These are phyloP conservation scores for Bryoerythrophyllum caledonicum DNA, from an alignment of 225 moss, liverwort and hornwort species.

Conservation along the genomic window DNA sequence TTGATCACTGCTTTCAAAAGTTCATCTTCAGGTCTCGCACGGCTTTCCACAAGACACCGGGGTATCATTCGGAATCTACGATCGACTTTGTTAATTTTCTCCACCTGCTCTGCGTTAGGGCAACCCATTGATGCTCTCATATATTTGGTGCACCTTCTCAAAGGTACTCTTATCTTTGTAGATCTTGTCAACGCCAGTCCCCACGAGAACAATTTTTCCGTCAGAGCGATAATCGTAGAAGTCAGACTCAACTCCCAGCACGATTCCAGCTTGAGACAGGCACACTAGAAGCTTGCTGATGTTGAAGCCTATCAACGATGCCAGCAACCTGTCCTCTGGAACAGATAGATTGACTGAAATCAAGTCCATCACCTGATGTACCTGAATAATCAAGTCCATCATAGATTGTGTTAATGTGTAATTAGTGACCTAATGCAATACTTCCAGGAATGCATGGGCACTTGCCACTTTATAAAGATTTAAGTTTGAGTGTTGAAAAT, in stretches of 20 bases:
- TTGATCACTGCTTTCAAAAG: background rate
- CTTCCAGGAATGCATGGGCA: too few relatives aligned
- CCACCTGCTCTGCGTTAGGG: background rate
- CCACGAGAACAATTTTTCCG: background rate
- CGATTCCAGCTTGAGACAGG: background rate
- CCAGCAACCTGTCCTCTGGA: too few relatives aligned
- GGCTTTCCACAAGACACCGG: background rate
- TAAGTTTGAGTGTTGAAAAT: too few relatives aligned
- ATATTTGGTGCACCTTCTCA: constrained; percentile 2
- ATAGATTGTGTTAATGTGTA: too few relatives aligned
- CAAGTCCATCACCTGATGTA: too few relatives aligned
- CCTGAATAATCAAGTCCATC: too few relatives aligned
- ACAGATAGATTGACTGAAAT: too few relatives aligned
- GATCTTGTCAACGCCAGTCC: background rate
- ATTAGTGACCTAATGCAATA: too few relatives aligned
- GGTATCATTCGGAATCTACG: background rate
- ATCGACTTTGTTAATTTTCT: background rate
- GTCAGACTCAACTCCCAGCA: background rate
- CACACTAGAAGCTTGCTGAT: background rate
- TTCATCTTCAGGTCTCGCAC: background rate
- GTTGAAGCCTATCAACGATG: too few relatives aligned
- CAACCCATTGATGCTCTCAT: constrained; percentile 7
- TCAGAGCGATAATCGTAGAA: background rate
- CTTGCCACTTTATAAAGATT: too few relatives aligned
- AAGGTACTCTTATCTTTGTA: background rate